Evolutionary conservation across 352 stramenopile genomes (phyloP).

Genomic region (Phytophthora citrophthora): DNA sequence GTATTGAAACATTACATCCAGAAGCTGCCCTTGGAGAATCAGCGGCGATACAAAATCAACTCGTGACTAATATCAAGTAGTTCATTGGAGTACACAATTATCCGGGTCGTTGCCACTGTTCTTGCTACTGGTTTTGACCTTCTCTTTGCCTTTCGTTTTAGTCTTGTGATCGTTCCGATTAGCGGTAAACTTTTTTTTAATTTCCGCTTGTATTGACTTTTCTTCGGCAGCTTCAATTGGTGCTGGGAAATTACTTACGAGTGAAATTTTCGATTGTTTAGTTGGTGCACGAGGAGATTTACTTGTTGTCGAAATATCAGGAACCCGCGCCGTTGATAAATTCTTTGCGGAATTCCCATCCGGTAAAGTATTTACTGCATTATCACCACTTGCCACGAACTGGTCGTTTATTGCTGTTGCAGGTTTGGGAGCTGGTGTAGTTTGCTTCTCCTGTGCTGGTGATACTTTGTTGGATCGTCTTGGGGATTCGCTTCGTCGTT

Average conservation of each 20-base stretch:
- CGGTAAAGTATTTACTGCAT: neutral
- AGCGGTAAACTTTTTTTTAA: neutral
- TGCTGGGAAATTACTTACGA: neutral
- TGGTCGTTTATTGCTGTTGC: neutral
- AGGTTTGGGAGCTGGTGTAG: neutral
- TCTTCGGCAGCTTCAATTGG: neutral
- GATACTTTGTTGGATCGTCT: slow-evolving; percentile 21
- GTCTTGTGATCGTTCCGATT: neutral
- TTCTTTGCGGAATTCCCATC: neutral
- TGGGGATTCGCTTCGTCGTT: slow-evolving; percentile 15
- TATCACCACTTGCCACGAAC: neutral
- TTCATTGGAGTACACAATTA: slow-evolving; percentile 32
- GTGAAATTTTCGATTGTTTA: neutral
- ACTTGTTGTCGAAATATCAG: neutral
- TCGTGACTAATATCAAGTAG: too few relatives aligned
- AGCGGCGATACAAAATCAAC: slow-evolving; percentile 11
- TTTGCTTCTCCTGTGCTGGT: neutral
- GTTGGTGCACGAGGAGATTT: neutral
- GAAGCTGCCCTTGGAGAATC: slow-evolving; percentile 14
- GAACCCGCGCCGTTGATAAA: neutral
- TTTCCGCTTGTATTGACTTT: neutral
- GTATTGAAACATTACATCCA: slow-evolving; percentile 26
- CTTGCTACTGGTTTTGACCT: slow-evolving; percentile 7
- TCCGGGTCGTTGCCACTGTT: slow-evolving; percentile 16
- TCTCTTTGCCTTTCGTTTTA: slow-evolving; percentile 9